Evolutionary conservation across 1,284 basidiomycete species (phyloP).

Genomic region (Amylostereum chailletii): DNA sequence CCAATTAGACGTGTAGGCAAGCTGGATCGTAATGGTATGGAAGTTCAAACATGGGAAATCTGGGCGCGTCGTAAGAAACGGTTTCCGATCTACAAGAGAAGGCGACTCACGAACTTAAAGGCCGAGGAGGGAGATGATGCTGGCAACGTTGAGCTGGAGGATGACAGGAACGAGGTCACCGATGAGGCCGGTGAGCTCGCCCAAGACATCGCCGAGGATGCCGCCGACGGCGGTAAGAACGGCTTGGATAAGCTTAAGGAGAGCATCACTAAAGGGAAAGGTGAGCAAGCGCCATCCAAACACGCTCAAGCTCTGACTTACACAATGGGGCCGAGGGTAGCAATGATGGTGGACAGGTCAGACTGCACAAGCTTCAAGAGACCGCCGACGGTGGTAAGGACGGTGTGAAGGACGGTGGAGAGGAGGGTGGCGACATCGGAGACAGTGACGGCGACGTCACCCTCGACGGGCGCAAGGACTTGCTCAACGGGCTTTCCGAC

Average conservation of each 20-base stretch:
- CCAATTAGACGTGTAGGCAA: too few relatives aligned
- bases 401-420: neutral
- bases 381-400: neutral
- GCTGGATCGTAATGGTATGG: too few relatives aligned
- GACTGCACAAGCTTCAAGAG: neutral
- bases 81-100: too few relatives aligned
- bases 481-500: neutral
- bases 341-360: neutral
- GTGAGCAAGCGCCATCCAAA: neutral
- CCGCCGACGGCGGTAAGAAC: neutral
- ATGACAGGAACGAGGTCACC: neutral
- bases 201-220: neutral
- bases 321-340: neutral
- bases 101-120: neutral
- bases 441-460: neutral
- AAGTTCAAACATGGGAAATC: too few relatives aligned
- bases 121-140: constrained; percentile 3
- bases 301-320: neutral
- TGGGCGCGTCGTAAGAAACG: too few relatives aligned
- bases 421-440: constrained; percentile 1
- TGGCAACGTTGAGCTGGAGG: constrained; percentile 5
- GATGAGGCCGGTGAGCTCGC: neutral
- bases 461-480: neutral
- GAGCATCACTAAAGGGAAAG: neutral
- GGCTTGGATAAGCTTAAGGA: neutral